Percentiles rank a stretch among this genome's conserved stretches.
These are phyloP conservation scores for Tripidium arundinaceum DNA, from an alignment of 202 grass and related monocot genomes.

Conservation along the genomic window DNA sequence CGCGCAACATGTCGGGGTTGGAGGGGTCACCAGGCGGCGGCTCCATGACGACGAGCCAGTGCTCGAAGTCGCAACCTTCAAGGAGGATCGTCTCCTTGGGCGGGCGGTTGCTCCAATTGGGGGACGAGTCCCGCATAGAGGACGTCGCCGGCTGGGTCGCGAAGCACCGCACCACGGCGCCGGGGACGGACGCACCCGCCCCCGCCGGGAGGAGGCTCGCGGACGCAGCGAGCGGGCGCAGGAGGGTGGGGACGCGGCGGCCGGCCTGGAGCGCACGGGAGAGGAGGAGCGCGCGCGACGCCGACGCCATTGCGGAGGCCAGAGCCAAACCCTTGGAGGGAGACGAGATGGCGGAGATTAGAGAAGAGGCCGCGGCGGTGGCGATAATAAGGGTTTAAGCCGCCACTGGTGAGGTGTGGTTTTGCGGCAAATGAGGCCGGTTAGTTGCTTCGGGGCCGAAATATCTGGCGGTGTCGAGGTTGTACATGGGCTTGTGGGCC, in stretches of 20 bases:
- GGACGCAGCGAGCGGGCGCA: slow-evolving; percentile 29
- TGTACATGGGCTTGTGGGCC: not conserved
- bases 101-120: slow-evolving; percentile 69
- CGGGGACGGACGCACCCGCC: not conserved
- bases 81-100: slow-evolving; percentile 78
- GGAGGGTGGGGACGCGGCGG: slow-evolving; percentile 9
- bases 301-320: slow-evolving; percentile 26
- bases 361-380: not conserved
- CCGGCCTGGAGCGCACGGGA: slow-evolving; percentile 5
- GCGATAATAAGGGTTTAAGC: slow-evolving; percentile 43
- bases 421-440: not conserved
- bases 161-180: slow-evolving; percentile 22
- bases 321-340: slow-evolving; percentile 45
- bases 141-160: slow-evolving; percentile 54
- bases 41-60: slow-evolving; percentile 73
- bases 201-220: slow-evolving; percentile 31
- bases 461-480: not conserved
- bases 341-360: not conserved
- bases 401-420: not conserved
- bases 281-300: slow-evolving; percentile 35
- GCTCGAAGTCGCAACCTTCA: slow-evolving; percentile 75
- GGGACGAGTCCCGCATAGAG: slow-evolving; percentile 58
- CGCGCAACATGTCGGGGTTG: slow-evolving; percentile 37
- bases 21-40: slow-evolving; percentile 40
- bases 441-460: not conserved